phyloP scores from a whole-genome alignment of 371 early-diverging fungal genomes.

The Rhizomucor pusillus region DNA sequence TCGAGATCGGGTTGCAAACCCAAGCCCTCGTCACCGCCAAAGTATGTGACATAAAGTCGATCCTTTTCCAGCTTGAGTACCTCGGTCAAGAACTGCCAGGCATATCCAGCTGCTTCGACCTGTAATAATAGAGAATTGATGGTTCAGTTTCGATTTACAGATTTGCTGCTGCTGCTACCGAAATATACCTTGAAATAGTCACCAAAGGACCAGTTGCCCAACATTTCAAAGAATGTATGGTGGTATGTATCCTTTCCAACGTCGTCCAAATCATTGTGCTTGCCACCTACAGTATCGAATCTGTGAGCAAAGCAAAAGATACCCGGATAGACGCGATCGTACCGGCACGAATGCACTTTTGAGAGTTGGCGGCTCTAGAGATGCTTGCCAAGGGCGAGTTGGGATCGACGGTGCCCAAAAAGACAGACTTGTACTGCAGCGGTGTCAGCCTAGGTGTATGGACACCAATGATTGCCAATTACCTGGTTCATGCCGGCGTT shows the following conservation, averaged over 20 bases:
- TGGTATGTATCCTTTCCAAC: slow-evolving; percentile 99
- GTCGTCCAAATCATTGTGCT: slow-evolving; percentile 99
- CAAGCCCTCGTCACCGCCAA: slow-evolving; percentile 88
- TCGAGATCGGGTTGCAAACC: slow-evolving; percentile 91
- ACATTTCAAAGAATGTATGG: slow-evolving; percentile 99
- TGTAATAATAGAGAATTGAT: slow-evolving; percentile 7
- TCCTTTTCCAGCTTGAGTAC: slow-evolving; percentile 85
- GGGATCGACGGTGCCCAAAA: slow-evolving; percentile 95
- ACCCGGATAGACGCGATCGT: slow-evolving; percentile 27
- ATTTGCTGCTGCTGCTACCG: not conserved
- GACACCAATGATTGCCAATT: slow-evolving; percentile 6
- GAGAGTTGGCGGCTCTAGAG: slow-evolving; percentile 93
- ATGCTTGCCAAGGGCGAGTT: slow-evolving; percentile 87
- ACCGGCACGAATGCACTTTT: slow-evolving; percentile 99
- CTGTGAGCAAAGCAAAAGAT: too few species aligned
- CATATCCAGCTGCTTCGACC: slow-evolving; percentile 72
- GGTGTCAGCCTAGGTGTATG: not conserved
- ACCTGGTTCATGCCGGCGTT: slow-evolving; percentile 99
- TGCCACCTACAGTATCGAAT: slow-evolving; percentile 73
- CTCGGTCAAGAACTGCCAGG: slow-evolving; percentile 95
- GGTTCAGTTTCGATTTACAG: not conserved
- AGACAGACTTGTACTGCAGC: slow-evolving; percentile 94
- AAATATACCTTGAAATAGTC: slow-evolving; percentile 95
- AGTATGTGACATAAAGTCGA: slow-evolving; percentile 98
- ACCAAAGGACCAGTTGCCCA: slow-evolving; percentile 99